Evolutionary conservation across 2,329 filamentous ascomycete genomes (phyloP).

Genomic region (Helotiales sp.): DNA sequence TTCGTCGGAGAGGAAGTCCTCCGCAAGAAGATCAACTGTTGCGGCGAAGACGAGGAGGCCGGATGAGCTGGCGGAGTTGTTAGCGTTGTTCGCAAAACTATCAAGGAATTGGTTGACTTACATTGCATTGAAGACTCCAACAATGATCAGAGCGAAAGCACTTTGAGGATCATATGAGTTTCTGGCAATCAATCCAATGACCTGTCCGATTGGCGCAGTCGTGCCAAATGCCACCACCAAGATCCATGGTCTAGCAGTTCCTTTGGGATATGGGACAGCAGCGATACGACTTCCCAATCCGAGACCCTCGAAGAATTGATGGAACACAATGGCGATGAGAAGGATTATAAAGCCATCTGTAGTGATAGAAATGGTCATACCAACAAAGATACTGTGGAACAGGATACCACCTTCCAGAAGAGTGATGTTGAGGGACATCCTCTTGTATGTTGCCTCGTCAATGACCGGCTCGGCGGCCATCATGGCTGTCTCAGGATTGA

Average conservation of each 20-base stretch:
- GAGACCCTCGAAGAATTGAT: slow-evolving; percentile 63
- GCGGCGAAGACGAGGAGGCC: slow-evolving; percentile 80
- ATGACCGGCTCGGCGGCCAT: slow-evolving; percentile 29
- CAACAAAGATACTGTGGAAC: slow-evolving; percentile 79
- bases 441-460: slow-evolving; percentile 56
- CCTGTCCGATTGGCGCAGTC: slow-evolving; percentile 79
- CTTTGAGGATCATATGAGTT: slow-evolving; percentile 77
- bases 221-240: slow-evolving; percentile 27
- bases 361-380: slow-evolving; percentile 73
- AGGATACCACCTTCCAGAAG: slow-evolving; percentile 78
- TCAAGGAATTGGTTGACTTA: background rate
- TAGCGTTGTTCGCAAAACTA: background rate
- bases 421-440: slow-evolving; percentile 73
- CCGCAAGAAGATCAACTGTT: slow-evolving; percentile 78
- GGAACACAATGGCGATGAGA: slow-evolving; percentile 72
- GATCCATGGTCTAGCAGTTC: slow-evolving; percentile 26
- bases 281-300: slow-evolving; percentile 74
- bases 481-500: slow-evolving; percentile 5
- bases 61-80: slow-evolving; percentile 53
- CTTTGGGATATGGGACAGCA: slow-evolving; percentile 26
- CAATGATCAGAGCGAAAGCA: slow-evolving; percentile 74
- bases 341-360: slow-evolving; percentile 68
- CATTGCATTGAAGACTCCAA: slow-evolving; percentile 86
- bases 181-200: slow-evolving; percentile 76
- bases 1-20: slow-evolving; percentile 79